Base-by-base conservation (phyloP, 352 stramenopile species). In the Pythium pyrilobum region DNA sequence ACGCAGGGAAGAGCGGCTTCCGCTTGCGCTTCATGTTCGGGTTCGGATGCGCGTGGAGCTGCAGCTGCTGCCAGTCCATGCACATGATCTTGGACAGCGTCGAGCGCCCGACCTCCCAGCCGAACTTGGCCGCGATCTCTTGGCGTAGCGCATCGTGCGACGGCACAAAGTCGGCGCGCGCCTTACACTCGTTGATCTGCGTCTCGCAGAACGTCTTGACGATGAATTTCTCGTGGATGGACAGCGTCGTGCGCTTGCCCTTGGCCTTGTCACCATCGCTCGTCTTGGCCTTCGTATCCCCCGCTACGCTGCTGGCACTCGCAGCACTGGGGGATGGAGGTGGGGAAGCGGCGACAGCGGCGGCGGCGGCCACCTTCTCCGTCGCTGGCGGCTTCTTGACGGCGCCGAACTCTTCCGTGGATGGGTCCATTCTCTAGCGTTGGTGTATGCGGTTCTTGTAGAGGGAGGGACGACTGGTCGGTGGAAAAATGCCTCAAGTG, bases 161-260 rank as follows among this genome's bases (percentile, higher is more conserved):
- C 41, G 76, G 79, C 58, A 74, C 64, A 27, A 72, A 50, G 39
- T 85, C 65, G 46, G 74, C 71, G 33, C 72, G 70, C 38, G 62
- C 58, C 43, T 83, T 85, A 60, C 71, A 77, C n/a, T 78, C 67
- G 23, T 45, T 69, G 28, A 87, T 62, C 45, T 74, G 74, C 52
- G 87, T 66, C 62, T 87, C 79, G 48, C 79, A 89, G 44, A 87
- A 89, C 25, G 71, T 87, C 69, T 89, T 89, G 29, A 85, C 74
- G 12, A 87, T 74, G 11, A 64, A 57, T 52, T 89, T 89, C 42
- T 89, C 76, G 39, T 81, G 76, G 41, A 89, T 50, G 33, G 79
- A 85, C n/a, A 89, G 64, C 49, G 76, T 64, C 40, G 61, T 83
- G 34, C 78, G 75, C 49, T 61, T 67, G 32, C 44, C 28, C 34